Base-by-base conservation (phyloP, 441 rosid species). In the Biscutella laevigata region DNA sequence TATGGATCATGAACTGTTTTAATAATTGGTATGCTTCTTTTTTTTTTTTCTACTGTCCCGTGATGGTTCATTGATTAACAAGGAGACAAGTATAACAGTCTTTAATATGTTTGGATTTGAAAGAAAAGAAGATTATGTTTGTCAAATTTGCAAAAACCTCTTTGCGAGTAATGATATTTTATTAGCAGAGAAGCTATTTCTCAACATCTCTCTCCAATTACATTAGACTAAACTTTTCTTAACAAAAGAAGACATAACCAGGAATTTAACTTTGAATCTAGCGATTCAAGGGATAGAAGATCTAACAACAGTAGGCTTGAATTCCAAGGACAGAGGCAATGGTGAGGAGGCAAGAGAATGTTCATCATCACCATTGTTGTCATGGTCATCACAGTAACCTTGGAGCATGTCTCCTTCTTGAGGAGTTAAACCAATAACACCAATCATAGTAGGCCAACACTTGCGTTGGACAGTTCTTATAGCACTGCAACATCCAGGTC, bases 401-500 rank as follows among this genome's bases (percentile, higher is more conserved):
- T 79, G 84, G 4, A 81, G 79, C 13, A 77, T 65, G 24, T 79
- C 67, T 6, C 75, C 70, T 54, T 83, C 91, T 66, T 77, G 75
- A 1, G 70, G 12, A 3, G 82, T 77, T 21, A 85, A 79, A 3
- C 95, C 87, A 0, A 81, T 62, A 1, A 80, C 62, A 11, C 56
- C 65, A 4, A 76, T 59, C 75, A 83, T 53, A 30, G 66, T 57
- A 22, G 91, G 82, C 95, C 88, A 83, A 69, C 86, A 73, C 3
- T 69, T 76, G 2, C 59, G 43, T 20, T 69, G 68, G 20, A 80
- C 66, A n/a, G 59, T 73, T 17, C 57, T 46, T 14, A 87, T 70
- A 6, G 81, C 91, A 5, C 28, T 33, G 55, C 94, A 82, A 28
- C 83, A 82, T 5, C 75, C 43, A 3, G 37, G 55, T 2, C 82